Evolutionary conservation across 2,329 filamentous ascomycete genomes (phyloP).

Genomic region (Penicillium paneum): DNA sequence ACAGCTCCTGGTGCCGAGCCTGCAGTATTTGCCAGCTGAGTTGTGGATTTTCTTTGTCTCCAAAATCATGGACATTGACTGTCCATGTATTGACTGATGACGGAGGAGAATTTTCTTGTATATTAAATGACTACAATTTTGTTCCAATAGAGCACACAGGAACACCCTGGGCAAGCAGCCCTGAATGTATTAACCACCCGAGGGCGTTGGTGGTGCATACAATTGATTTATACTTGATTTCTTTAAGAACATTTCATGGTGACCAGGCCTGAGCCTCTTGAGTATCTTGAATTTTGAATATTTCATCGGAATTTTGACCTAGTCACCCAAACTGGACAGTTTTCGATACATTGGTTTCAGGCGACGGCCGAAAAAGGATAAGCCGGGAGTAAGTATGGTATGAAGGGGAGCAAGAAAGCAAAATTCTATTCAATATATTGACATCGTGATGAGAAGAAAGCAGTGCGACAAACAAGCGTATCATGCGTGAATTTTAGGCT

Average conservation of each 20-base stretch:
- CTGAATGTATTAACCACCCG: conserved; percentile 1
- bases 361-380: not conserved
- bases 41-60: not conserved
- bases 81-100: not conserved
- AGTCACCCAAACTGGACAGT: not conserved
- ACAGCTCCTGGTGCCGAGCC: not conserved
- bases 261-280: not conserved
- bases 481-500: conserved; percentile 10
- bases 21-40: not conserved
- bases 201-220: conserved; percentile 3
- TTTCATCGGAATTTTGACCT: not conserved
- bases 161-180: not conserved
- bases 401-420: not conserved
- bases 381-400: not conserved
- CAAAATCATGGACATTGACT: not conserved
- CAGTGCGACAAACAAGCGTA: conserved; percentile 16
- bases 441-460: conserved; percentile 5
- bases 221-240: not conserved
- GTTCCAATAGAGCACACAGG: conserved; percentile 8
- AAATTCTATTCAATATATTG: conserved; percentile 3
- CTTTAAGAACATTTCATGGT: not conserved
- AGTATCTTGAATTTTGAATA: not conserved
- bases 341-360: not conserved
- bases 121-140: conserved; percentile 7
- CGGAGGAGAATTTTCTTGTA: not conserved